phyloP scores from a whole-genome alignment of 108 stramenopile species.

The Skeletonema menzelii region DNA sequence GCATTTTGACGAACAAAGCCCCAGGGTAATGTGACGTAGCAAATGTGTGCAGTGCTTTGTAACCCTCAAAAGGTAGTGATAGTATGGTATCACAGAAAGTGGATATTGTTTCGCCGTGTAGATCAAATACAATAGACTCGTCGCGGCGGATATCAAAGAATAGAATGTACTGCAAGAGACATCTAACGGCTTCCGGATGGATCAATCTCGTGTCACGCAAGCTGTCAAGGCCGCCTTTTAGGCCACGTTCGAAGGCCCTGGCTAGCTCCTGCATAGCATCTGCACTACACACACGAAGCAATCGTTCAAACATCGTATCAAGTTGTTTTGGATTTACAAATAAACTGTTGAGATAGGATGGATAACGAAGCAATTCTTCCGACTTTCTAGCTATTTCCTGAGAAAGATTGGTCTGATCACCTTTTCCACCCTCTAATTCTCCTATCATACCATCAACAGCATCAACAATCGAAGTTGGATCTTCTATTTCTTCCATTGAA shows the following conservation, averaged over 20 bases:
- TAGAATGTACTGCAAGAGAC: constrained; percentile 63
- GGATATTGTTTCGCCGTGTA: constrained; percentile 27
- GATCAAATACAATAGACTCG: constrained; percentile 28
- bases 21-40: constrained; percentile 46
- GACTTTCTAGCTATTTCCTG: constrained; percentile 52
- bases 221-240: constrained; percentile 58
- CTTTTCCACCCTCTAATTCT: constrained; percentile 31
- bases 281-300: constrained; percentile 27
- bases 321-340: constrained; percentile 67
- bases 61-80: constrained; percentile 37
- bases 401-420: constrained; percentile 11
- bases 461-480: constrained; percentile 32
- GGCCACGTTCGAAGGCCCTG: constrained; percentile 59
- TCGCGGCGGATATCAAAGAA: constrained; percentile 51
- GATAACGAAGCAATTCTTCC: constrained; percentile 65
- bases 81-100: constrained; percentile 42
- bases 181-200: constrained; percentile 68
- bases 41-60: constrained; percentile 65
- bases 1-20: constrained; percentile 57
- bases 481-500: constrained; percentile 36
- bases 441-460: constrained; percentile 36
- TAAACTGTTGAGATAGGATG: constrained; percentile 63
- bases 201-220: constrained; percentile 50
- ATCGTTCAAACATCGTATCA: constrained; percentile 54
- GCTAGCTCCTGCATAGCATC: constrained; percentile 49